Conservation (phyloP, 306 rosid genomes). For the Citrullus mucosospermus region DNA sequence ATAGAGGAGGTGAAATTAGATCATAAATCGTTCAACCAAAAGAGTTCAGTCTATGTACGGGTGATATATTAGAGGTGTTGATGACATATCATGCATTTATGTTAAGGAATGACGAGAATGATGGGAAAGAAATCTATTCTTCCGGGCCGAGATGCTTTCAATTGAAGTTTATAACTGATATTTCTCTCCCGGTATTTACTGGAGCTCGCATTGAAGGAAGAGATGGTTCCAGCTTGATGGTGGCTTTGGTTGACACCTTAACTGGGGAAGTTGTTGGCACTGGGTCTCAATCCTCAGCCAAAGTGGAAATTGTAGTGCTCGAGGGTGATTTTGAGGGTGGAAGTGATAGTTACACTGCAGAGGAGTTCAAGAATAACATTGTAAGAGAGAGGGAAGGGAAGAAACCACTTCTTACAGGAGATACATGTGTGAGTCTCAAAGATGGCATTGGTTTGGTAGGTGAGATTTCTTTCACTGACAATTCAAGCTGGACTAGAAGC, state of each 20-base stretch:
- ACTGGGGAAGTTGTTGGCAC: conserved; percentile 47
- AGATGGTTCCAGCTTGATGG: conserved; percentile 47
- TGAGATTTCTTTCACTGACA: conserved; percentile 89
- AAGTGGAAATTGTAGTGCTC: conserved; percentile 87
- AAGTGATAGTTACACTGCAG: conserved; percentile 58
- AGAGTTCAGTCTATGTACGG: not conserved
- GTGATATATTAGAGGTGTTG: not conserved
- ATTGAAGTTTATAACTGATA: conserved; percentile 54
- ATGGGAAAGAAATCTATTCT: conserved; percentile 42
- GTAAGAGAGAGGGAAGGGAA: conserved; percentile 94
- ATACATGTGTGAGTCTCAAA: conserved; percentile 56
- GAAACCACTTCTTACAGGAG: conserved; percentile 91
- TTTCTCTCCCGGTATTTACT: conserved; percentile 87
- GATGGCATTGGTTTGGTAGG: conserved; percentile 62
- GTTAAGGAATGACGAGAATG: conserved; percentile 35
- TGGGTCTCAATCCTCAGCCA: conserved; percentile 73
- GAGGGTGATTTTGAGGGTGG: conserved; percentile 97
- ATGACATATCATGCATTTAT: conserved; percentile 9
- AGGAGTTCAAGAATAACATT: conserved; percentile 81
- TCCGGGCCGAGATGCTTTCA: conserved; percentile 48
- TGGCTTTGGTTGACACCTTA: conserved; percentile 50
- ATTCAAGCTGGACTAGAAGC: conserved; percentile 99
- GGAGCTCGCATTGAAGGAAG: conserved; percentile 97
- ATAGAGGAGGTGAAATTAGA: not conserved
- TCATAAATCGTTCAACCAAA: not conserved